These are phyloP conservation scores for Maudiozyma humilis DNA, from an alignment of 1,139 yeast species.

Conservation along the genomic window DNA sequence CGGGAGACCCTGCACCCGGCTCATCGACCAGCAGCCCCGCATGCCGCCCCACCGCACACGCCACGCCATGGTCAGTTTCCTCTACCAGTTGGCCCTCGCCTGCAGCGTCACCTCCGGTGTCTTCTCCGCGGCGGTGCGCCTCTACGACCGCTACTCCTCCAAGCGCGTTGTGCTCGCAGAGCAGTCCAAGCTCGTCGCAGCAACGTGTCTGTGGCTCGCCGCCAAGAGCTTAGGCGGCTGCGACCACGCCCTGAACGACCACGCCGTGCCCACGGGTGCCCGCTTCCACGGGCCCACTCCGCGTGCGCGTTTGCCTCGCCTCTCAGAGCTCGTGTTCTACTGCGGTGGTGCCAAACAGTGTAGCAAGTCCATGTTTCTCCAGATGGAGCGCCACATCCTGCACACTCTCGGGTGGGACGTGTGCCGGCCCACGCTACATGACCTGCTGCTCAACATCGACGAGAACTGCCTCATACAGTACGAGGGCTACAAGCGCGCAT, in stretches of 20 bases:
- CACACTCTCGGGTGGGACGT: constrained; percentile 55
- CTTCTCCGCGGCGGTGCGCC: constrained; percentile 47
- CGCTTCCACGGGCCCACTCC: constrained; percentile 58
- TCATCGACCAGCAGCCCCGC: constrained; percentile 59
- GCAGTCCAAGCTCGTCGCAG: constrained; percentile 54
- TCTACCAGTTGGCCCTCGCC: constrained; percentile 48
- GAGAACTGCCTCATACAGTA: constrained; percentile 36
- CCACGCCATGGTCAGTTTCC: constrained; percentile 46
- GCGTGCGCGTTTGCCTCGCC: constrained; percentile 55
- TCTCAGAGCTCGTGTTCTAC: constrained; percentile 49
- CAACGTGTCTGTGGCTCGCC: constrained; percentile 60
- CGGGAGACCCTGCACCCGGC: constrained; percentile 43
- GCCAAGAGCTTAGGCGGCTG: constrained; percentile 62
- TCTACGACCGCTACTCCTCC: constrained; percentile 60
- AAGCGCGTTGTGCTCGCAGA: constrained; percentile 53
- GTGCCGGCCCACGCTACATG: constrained; percentile 50
- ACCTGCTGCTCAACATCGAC: constrained; percentile 38
- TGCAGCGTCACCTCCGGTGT: constrained; percentile 54
- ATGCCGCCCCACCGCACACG: constrained; percentile 42
- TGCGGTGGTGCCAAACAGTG: constrained; percentile 53
- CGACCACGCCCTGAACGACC: constrained; percentile 52
- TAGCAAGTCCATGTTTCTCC: constrained; percentile 51
- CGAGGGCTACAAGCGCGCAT: constrained; percentile 28
- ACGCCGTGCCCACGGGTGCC: constrained; percentile 46
- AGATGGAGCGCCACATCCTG: constrained; percentile 48